Base-by-base conservation (phyloP, 2,329 filamentous ascomycete genomes). In the Neopestalotiopsis sp. region DNA sequence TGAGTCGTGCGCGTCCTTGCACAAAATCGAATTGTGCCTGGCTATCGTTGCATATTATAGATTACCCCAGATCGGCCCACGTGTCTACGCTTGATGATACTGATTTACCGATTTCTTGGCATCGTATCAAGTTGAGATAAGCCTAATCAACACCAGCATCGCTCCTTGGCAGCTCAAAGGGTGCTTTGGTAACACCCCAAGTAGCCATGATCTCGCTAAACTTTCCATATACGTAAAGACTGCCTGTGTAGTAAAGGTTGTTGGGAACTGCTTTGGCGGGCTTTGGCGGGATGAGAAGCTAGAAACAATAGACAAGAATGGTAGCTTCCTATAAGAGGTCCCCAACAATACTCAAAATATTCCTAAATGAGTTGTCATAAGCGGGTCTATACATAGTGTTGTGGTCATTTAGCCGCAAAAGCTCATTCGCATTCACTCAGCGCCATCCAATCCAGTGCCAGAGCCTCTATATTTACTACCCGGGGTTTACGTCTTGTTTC, bases 71-170 rank as follows among this genome's bases (percentile, higher is more conserved):
- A 53, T 20, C 45, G 4, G 45, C 45, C 24, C 45, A 53, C 45
- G 45, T 53, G 45, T 53, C n/a, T 53, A n/a, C n/a, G 45, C 45
- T 53, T 20, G n/a, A 20, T 14, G n/a, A 9, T 53, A 17, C 24
- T 53, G 14, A 53, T 53, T 53, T 53, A 53, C 45, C 45, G 45
- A 53, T 17, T 53, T 53, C 45, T 53, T 53, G 45, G 45, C 45
- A 53, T n/a, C 17, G 45, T 53, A 53, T 17, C 45, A 53, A n/a
- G 45, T 53, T 53, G 45, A 53, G 45, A 53, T 53, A 53, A 53
- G 45, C 45, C 45, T 20, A 53, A 53, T 53, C 45, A 53, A 53
- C 5, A 20, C 45, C 45, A 53, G 45, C 14, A 17, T 14, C 13
- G 5, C 14, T 45, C 42, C 42, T 45, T 45, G 42, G 42, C 42